Evolutionary conservation across 1,139 yeast species (phyloP).

Genomic region (Petasospora rhodanensis): DNA sequence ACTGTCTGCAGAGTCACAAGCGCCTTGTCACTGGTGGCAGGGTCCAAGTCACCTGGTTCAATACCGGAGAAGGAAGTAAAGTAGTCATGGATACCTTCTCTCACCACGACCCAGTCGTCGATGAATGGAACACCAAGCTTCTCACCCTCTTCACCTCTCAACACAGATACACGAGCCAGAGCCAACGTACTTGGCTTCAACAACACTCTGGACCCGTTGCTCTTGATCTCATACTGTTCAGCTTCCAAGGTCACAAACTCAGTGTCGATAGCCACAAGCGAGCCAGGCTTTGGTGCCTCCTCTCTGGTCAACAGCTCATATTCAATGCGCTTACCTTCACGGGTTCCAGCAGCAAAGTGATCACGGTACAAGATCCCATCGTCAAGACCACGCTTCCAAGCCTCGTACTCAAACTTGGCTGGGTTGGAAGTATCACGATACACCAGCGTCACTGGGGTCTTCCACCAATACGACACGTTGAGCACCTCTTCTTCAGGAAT

Average conservation of each 20-base stretch:
- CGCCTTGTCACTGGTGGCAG: slow-evolving; percentile 57
- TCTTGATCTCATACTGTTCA: slow-evolving; percentile 73
- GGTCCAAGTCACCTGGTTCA: slow-evolving; percentile 85
- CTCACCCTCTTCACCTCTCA: slow-evolving; percentile 69
- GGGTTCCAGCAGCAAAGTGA: slow-evolving; percentile 66
- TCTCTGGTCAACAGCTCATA: slow-evolving; percentile 58
- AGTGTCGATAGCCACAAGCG: slow-evolving; percentile 90
- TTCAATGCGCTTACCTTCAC: slow-evolving; percentile 56
- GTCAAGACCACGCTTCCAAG: slow-evolving; percentile 42
- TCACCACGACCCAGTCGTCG: slow-evolving; percentile 86
- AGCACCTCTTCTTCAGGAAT: slow-evolving; percentile 65
- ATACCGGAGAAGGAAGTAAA: slow-evolving; percentile 91
- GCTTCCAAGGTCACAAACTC: slow-evolving; percentile 85
- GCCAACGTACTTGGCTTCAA: slow-evolving; percentile 74
- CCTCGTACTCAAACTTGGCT: slow-evolving; percentile 34
- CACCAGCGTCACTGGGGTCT: slow-evolving; percentile 69
- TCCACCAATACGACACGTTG: slow-evolving; percentile 71
- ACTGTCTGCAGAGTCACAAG: slow-evolving; percentile 81
- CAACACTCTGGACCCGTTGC: slow-evolving; percentile 63
- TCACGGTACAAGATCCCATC: slow-evolving; percentile 68
- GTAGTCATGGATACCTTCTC: slow-evolving; percentile 72
- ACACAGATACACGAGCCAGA: slow-evolving; percentile 83
- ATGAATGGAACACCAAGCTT: slow-evolving; percentile 75
- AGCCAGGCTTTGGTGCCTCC: slow-evolving; percentile 72
- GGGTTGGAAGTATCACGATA: slow-evolving; percentile 48